Evolutionary conservation across 305 asterid species (phyloP).

Genomic region (Plantago coronopus): DNA sequence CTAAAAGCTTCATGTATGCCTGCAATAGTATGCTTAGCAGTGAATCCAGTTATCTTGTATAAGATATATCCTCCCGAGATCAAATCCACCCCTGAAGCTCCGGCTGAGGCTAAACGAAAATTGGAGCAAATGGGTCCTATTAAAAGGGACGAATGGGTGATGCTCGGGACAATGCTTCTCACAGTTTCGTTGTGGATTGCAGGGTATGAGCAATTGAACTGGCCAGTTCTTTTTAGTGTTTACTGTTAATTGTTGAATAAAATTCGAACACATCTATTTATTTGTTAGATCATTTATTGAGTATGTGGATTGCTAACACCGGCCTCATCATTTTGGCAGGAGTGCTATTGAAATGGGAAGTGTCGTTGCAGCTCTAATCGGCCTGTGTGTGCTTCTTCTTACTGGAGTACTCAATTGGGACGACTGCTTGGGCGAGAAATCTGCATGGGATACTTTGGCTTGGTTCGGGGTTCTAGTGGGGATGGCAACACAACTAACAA

Average conservation of each 20-base stretch:
- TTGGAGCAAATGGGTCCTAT: slow-evolving; percentile 69
- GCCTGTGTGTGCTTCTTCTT: slow-evolving; percentile 53
- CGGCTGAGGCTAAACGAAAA: slow-evolving; percentile 50
- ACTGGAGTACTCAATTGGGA: slow-evolving; percentile 65
- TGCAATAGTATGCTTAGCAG: slow-evolving; percentile 35
- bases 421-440: slow-evolving; percentile 65
- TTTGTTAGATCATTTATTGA: too few species aligned
- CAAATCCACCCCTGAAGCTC: slow-evolving; percentile 70
- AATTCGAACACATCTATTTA: too few species aligned
- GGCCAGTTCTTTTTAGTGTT: not conserved
- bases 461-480: slow-evolving; percentile 80
- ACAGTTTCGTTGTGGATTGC: slow-evolving; percentile 65
- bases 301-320: not conserved
- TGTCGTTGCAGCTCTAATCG: slow-evolving; percentile 69
- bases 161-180: slow-evolving; percentile 57
- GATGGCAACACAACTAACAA: slow-evolving; percentile 60
- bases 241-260: too few species aligned
- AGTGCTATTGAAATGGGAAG: slow-evolving; percentile 45
- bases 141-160: slow-evolving; percentile 66
- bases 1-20: slow-evolving; percentile 60
- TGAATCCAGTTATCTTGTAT: slow-evolving; percentile 52
- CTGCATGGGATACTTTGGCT: slow-evolving; percentile 76
- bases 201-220: slow-evolving; percentile 39
- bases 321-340: slow-evolving; percentile 18
- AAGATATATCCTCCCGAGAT: slow-evolving; percentile 64